Percentiles rank a stretch among this genome's conserved stretches.
phyloP scores from a whole-genome alignment of 2,329 filamentous ascomycete species.

The Phialemoniopsis sp. region DNA sequence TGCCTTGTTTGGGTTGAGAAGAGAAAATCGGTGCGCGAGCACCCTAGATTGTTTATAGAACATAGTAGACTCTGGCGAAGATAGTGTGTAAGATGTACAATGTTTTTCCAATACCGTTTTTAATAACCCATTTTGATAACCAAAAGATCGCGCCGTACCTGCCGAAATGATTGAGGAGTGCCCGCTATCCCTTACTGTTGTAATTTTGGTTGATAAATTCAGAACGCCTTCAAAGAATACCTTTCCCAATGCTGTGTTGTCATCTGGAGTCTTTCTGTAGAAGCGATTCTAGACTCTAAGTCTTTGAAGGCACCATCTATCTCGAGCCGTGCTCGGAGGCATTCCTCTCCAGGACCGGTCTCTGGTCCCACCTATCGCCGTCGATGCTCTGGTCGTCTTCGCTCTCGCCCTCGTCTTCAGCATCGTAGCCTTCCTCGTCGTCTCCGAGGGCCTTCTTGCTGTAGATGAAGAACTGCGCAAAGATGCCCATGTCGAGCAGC shows the following conservation, averaged over 20 bases:
- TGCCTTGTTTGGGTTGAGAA: not conserved
- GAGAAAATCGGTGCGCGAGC: not conserved
- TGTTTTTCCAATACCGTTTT: not conserved
- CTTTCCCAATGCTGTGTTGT: not conserved
- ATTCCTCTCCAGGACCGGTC: conserved; percentile 29
- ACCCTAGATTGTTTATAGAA: too few relatives aligned
- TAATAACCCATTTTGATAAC: not conserved
- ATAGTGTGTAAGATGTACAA: not conserved
- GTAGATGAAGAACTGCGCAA: conserved; percentile 90
- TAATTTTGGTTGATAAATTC: too few relatives aligned
- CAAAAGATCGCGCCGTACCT: too few relatives aligned
- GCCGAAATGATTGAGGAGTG: not conserved
- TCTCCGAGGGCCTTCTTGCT: conserved; percentile 35
- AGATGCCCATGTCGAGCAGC: conserved; percentile 79
- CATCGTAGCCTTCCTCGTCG: conserved; percentile 2
- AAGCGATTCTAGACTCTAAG: too few relatives aligned
- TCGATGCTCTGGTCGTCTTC: conserved; percentile 19
- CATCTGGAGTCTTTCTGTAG: too few relatives aligned
- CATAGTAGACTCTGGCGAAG: not conserved
- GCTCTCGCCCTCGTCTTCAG: conserved; percentile 1
- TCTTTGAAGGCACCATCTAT: too few relatives aligned
- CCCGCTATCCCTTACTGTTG: too few relatives aligned
- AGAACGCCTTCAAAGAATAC: too few relatives aligned
- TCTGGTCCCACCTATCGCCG: conserved; percentile 30
- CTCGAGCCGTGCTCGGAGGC: conserved; percentile 13